phyloP scores from a whole-genome alignment of 1,284 basidiomycete genomes.

The Rhodotorula sp. region DNA sequence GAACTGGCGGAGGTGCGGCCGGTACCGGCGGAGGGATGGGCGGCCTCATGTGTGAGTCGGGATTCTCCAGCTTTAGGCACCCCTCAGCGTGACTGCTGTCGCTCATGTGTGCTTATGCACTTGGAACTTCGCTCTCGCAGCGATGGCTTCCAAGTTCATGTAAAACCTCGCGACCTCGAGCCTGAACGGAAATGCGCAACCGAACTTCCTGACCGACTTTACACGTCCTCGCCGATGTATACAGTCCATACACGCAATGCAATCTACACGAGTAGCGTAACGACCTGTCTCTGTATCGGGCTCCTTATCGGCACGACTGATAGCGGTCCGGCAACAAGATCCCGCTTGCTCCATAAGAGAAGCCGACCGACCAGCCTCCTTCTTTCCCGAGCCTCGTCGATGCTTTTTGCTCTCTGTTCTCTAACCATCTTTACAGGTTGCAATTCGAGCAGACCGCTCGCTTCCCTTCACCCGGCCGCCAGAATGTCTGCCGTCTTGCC shows the following conservation, averaged over 20 bases:
- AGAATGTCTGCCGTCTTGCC: no score
- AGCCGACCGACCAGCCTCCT: neutral
- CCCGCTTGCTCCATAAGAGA: neutral
- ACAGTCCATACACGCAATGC: no score
- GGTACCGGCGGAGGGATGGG: conserved; percentile 12
- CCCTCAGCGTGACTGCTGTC: no score
- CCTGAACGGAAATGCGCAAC: neutral
- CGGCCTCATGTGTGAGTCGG: conserved; percentile 1
- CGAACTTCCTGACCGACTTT: no score
- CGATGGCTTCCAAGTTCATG: conserved; percentile 18
- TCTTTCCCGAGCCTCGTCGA: neutral
- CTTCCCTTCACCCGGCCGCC: no score
- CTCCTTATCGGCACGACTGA: no score
- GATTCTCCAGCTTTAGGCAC: neutral
- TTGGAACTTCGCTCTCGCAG: neutral
- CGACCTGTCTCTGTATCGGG: no score
- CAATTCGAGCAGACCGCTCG: neutral
- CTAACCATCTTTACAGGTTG: neutral
- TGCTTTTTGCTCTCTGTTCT: neutral
- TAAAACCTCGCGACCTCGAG: neutral
- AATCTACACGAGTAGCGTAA: no score
- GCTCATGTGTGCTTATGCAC: neutral
- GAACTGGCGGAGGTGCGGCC: neutral
- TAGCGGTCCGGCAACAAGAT: no score
- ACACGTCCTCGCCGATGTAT: no score